These are phyloP conservation scores for Sparassis latifolia DNA, from an alignment of 1,284 basidiomycete genomes.

Conservation along the genomic window DNA sequence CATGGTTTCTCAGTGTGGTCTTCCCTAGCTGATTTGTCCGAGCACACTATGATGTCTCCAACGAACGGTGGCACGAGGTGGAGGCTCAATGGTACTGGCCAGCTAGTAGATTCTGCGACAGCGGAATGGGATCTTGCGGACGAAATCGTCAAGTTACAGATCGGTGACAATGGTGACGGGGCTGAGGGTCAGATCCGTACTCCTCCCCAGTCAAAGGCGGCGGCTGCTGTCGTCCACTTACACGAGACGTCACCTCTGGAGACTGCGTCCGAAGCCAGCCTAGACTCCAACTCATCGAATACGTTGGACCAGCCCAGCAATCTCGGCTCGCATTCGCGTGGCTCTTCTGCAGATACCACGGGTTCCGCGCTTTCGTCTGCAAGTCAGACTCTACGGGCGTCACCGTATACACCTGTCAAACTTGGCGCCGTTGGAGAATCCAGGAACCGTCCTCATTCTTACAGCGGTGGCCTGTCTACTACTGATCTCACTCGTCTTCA, in stretches of 20 bases:
- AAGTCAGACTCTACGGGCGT: constrained; percentile 49
- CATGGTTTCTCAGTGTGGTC: neutral
- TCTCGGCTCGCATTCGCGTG: constrained; percentile 61
- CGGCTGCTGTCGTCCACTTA: constrained; percentile 45
- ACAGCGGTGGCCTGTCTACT: constrained; percentile 66
- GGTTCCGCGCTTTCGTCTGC: constrained; percentile 41
- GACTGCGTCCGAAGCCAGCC: constrained; percentile 60
- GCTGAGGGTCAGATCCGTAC: constrained; percentile 49
- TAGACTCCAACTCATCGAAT: constrained; percentile 61
- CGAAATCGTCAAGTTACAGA: constrained; percentile 65
- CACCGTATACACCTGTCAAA: constrained; percentile 46
- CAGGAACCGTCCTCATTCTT: constrained; percentile 73
- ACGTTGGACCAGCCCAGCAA: constrained; percentile 54
- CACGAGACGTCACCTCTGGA: constrained; percentile 66
- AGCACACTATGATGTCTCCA: constrained; percentile 13
- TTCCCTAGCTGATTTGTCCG: constrained; percentile 15
- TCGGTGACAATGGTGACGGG: constrained; percentile 50
- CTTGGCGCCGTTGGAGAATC: constrained; percentile 43
- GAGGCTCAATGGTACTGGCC: constrained; percentile 57
- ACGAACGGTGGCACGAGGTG: constrained; percentile 35
- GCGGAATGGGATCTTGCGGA: constrained; percentile 66
- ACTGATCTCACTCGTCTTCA: constrained; percentile 69
- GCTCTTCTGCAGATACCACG: constrained; percentile 68
- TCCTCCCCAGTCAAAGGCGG: constrained; percentile 54
- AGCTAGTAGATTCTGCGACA: constrained; percentile 49